Base-by-base conservation (phyloP, 2,329 filamentous ascomycete genomes). In the Sordariomycetes sp. region DNA sequence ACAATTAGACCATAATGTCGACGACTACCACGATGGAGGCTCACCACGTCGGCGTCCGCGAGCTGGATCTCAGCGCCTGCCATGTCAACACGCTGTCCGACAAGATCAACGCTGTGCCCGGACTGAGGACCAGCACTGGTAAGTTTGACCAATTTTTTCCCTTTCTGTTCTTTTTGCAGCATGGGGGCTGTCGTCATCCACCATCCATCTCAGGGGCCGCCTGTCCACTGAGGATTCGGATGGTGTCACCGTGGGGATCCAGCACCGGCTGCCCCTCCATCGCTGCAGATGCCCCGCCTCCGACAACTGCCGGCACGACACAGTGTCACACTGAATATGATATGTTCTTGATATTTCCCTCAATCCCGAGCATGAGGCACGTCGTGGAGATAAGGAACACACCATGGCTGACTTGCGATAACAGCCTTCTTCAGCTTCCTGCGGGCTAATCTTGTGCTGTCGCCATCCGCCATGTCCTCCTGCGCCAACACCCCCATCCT, bases 371-470 rank as follows among this genome's bases (percentile, higher is more conserved):
- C 8, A 14, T n/a, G 8, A 28, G 25, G 7, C 8, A 28, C n/a
- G n/a, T 9, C 25, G 17, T 16, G 12, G 25, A 28, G 7, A 28
- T 25, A n/a, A n/a, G n/a, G 14, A 28, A 28, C 25, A 28, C n/a
- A 21, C 12, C 9, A 15, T 18, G n/a, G n/a, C n/a, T n/a, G n/a
- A n/a, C n/a, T n/a, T n/a, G n/a, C n/a, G n/a, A n/a, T 25, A 5
- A 39, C 57, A 92, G 85, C 84, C 18, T 92, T 92, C 64, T 82
- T 92, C 58, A 82, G 78, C 36, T 90, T 86, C 46, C 70, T 92
- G 12, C 78, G 83, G 45, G 82, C 82, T 42, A 92, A 92, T 51
- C 72, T 92, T 36, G 79, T 80, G 46, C 76, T 90, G 38, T 70
- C 67, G 33, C 64, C 66, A 30, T 77, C 67, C 41, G 62, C 75